Evolutionary conservation across 1,139 yeast species (phyloP).

Genomic region (Nematodospora anomalae): DNA sequence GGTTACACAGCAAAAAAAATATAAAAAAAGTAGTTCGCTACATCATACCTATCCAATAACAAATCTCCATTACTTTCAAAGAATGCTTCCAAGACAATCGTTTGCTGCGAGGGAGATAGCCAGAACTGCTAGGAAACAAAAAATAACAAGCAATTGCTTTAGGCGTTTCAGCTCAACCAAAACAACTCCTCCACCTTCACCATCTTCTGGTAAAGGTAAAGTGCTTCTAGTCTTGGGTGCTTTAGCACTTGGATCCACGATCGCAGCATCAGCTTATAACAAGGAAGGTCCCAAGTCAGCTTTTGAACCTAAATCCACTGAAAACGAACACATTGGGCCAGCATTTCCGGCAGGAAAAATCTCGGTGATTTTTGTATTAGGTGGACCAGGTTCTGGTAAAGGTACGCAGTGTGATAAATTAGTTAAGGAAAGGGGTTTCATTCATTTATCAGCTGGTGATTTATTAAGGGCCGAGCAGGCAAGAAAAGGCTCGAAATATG

Average conservation of each 20-base stretch:
- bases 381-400: constrained; percentile 93
- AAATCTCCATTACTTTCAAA: background rate
- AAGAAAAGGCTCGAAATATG: constrained; percentile 79
- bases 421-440: constrained; percentile 76
- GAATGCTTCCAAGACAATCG: constrained; percentile 13
- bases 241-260: constrained; percentile 49
- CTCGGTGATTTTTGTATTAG: constrained; percentile 83
- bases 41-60: background rate
- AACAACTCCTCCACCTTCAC: constrained; percentile 20
- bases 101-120: constrained; percentile 10
- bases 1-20: constrained; percentile 1
- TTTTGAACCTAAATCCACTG: constrained; percentile 43
- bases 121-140: constrained; percentile 7
- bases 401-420: constrained; percentile 93
- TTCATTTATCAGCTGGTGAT: constrained; percentile 94
- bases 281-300: constrained; percentile 49
- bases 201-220: constrained; percentile 21
- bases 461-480: constrained; percentile 87
- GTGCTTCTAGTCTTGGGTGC: constrained; percentile 34
- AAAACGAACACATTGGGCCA: constrained; percentile 18
- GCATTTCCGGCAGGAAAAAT: constrained; percentile 64
- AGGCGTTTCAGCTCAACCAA: constrained; percentile 22
- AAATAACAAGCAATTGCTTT: constrained; percentile 1
- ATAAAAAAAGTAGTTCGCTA: constrained; percentile 4
- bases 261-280: constrained; percentile 43